Base-by-base conservation (phyloP, 2,329 filamentous ascomycete species). In the Hyphodiscus sp. region DNA sequence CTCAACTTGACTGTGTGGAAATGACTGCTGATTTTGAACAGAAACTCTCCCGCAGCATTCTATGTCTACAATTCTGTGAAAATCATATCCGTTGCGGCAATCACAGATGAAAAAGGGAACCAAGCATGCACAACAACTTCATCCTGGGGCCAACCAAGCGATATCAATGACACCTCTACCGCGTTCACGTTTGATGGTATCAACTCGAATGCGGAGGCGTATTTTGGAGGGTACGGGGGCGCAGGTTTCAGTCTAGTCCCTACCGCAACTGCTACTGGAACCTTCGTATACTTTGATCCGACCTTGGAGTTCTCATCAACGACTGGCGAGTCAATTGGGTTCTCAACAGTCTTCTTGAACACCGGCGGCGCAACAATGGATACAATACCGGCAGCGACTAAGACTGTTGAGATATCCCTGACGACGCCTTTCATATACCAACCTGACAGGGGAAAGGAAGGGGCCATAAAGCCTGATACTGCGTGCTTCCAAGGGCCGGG, bases 381-480 rank as follows among this genome's bases (percentile, higher is more conserved):
- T 13, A 13, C 13, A 8, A 13, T 8, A 33, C 29, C 29, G 29
- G 13, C 29, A 20, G 52, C 47, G 7, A 49, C 49, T 18, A 54
- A 33, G 1, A 45, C 50, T 9, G 45, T 51, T 8, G 29, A 33
- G 13, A 58, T 59, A n/a, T 43, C 55, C 13, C 41, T 60, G 1
- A 52, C 51, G 42, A 59, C 58, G 7, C 60, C 60, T 10, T 62
- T 62, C 51, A 56, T 62, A 13, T 59, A 59, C 26, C 26, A 45
- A 8, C 60, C 60, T 2, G 2, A 20, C 15, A 43, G 50, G 33
- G 58, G 53, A 6, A 15, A 26, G 6, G 20, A n/a, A 2, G 51
- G 49, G 7, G 29, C 47, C 6, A 23, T 18, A 19, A 5, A 5
- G n/a, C n/a, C n/a, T n/a, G 15, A 47, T 5, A 7, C 13, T 0